Conservation (phyloP, 371 early-diverging fungal species). For the Mucor sp. region DNA sequence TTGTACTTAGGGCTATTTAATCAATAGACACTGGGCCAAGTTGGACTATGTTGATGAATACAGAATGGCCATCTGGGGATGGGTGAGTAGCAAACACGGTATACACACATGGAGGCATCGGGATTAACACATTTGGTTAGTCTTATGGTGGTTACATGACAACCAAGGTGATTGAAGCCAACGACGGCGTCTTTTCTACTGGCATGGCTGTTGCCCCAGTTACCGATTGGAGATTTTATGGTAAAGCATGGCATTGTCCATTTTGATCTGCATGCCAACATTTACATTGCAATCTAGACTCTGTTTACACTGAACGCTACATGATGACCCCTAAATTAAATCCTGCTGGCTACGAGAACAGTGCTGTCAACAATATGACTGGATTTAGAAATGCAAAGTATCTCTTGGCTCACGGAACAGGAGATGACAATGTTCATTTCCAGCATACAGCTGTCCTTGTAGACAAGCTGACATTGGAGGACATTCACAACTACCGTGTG, state of each 20-base stretch:
- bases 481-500: constrained; percentile 75
- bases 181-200: constrained; percentile 77
- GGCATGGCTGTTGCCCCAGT: constrained; percentile 98
- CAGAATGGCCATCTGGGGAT: constrained; percentile 94
- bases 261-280: background rate
- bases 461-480: constrained; percentile 73
- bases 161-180: constrained; percentile 82
- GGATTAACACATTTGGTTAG: constrained; percentile 30
- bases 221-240: constrained; percentile 88
- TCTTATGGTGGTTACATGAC: constrained; percentile 95
- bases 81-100: constrained; percentile 47
- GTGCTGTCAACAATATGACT: constrained; percentile 80
- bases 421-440: constrained; percentile 92
- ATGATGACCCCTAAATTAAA: constrained; percentile 89
- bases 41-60: constrained; percentile 73
- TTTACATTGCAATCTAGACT: constrained; percentile 52
- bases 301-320: constrained; percentile 96
- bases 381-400: constrained; percentile 82
- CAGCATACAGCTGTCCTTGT: constrained; percentile 84
- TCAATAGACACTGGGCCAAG: constrained; percentile 53
- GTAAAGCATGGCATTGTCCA: constrained; percentile 27
- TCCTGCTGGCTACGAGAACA: constrained; percentile 74
- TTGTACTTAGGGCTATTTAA: background rate
- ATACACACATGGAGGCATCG: background rate
- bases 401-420: constrained; percentile 91